A percentile compares a stretch with the other conserved stretches of the same genome.
phyloP scores from a whole-genome alignment of 2,329 filamentous ascomycete genomes.

The Fusarium longipes region DNA sequence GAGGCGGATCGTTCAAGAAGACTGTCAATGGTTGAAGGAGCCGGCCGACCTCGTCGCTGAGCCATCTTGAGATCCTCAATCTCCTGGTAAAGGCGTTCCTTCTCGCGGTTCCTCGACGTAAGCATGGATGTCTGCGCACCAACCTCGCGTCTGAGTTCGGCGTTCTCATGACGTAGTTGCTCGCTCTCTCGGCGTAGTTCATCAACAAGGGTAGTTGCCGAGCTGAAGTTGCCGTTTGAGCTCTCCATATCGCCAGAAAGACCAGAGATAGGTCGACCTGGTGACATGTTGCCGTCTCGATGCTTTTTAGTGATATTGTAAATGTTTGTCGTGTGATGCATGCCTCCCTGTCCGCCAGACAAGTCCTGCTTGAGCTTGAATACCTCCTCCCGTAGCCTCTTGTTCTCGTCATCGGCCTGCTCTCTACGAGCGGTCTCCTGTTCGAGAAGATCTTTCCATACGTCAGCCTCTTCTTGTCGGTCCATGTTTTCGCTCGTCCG shows the following conservation, averaged over 20 bases:
- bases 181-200: conserved; percentile 76
- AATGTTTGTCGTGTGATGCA: conserved; percentile 73
- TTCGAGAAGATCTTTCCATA: conserved; percentile 95
- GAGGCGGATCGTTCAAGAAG: conserved; percentile 95
- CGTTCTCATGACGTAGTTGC: conserved; percentile 90
- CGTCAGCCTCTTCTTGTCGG: conserved; percentile 76
- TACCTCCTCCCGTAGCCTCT: conserved; percentile 84
- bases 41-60: conserved; percentile 75
- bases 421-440: conserved; percentile 90
- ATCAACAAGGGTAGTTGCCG: conserved; percentile 77
- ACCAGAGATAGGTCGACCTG: conserved; percentile 62
- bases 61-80: conserved; percentile 96
- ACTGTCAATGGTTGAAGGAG: conserved; percentile 81
- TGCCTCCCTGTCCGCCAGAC: conserved; percentile 50
- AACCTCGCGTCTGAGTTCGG: conserved; percentile 89
- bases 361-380: conserved; percentile 75
- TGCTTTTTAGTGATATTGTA: conserved; percentile 72
- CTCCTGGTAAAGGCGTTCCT: conserved; percentile 93
- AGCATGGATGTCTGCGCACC: conserved; percentile 98
- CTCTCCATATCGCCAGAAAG: conserved; percentile 64
- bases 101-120: conserved; percentile 93
- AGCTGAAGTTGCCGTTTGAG: conserved; percentile 64
- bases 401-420: conserved; percentile 90
- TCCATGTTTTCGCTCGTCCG: conserved; percentile 62
- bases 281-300: conserved; percentile 59